phyloP scores from a whole-genome alignment of 768 basidiomycete species.

The Fomitopsis serialis region DNA sequence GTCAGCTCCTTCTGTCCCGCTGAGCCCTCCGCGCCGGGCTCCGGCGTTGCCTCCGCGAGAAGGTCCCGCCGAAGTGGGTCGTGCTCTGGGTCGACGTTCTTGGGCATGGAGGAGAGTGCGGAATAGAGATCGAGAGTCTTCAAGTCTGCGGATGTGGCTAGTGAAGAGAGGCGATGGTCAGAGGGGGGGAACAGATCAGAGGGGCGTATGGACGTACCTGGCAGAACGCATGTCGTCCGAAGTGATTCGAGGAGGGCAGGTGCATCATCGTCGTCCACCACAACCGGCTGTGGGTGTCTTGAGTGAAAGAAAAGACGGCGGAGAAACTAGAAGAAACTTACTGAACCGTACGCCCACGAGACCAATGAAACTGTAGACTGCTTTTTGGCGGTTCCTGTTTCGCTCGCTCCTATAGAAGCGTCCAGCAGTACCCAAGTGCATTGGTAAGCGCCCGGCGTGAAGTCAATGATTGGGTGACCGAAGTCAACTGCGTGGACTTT shows the following conservation, averaged over 20 bases:
- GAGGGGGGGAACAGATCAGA: background rate
- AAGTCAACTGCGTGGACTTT: slow-evolving; percentile 39
- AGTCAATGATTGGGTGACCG: slow-evolving; percentile 55
- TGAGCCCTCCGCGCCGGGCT: slow-evolving; percentile 4
- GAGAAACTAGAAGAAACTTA: slow-evolving; percentile 10
- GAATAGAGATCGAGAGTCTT: slow-evolving; percentile 56
- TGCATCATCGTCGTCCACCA: slow-evolving; percentile 19
- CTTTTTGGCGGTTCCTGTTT: background rate
- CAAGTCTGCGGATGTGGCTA: slow-evolving; percentile 46
- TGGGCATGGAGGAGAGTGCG: slow-evolving; percentile 53
- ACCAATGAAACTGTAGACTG: slow-evolving; percentile 16
- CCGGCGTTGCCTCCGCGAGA: slow-evolving; percentile 11
- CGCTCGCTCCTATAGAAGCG: slow-evolving; percentile 17
- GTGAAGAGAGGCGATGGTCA: background rate
- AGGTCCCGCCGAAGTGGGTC: slow-evolving; percentile 33
- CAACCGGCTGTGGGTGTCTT: slow-evolving; percentile 28
- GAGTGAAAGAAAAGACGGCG: background rate
- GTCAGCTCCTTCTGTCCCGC: slow-evolving; percentile 28
- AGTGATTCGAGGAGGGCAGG: slow-evolving; percentile 37
- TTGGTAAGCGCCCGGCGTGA: slow-evolving; percentile 34
- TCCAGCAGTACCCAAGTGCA: slow-evolving; percentile 48
- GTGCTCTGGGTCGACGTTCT: slow-evolving; percentile 43
- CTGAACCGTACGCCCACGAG: slow-evolving; percentile 33
- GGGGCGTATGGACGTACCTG: slow-evolving; percentile 44
- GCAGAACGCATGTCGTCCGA: slow-evolving; percentile 37